Evolutionary conservation across 371 early-diverging fungal species (phyloP).

Genomic region (Sporodiniella umbellata): DNA sequence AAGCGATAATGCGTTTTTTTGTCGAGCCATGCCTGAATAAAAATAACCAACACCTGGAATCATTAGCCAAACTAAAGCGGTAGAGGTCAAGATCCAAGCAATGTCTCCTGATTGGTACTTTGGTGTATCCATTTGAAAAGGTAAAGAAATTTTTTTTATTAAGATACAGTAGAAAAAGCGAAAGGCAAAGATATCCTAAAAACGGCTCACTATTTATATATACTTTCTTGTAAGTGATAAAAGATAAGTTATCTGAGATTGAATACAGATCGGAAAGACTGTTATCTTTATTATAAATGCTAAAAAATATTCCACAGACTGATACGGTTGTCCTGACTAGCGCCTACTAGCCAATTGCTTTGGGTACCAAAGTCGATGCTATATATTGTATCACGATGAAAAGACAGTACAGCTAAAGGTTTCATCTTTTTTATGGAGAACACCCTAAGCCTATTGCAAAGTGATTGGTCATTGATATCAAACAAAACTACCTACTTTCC

Average conservation of each 20-base stretch:
- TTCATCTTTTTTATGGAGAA: slow-evolving; percentile 45
- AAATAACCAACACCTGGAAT: slow-evolving; percentile 86
- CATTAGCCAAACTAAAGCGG: slow-evolving; percentile 85
- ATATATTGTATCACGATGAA: slow-evolving; percentile 46
- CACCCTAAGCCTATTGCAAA: slow-evolving; percentile 36
- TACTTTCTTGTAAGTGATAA: neutral
- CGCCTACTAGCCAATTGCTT: slow-evolving; percentile 32
- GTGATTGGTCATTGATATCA: neutral
- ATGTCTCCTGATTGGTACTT: slow-evolving; percentile 60
- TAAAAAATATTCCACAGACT: slow-evolving; percentile 51
- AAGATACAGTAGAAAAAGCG: neutral
- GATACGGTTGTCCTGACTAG: slow-evolving; percentile 45
- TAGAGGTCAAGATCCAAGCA: slow-evolving; percentile 64
- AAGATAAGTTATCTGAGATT: slow-evolving; percentile 3
- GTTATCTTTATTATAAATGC: neutral
- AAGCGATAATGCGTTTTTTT: slow-evolving; percentile 77
- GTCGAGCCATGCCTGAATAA: slow-evolving; percentile 87
- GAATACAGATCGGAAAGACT: neutral
- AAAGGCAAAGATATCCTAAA: neutral
- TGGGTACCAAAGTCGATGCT: slow-evolving; percentile 28
- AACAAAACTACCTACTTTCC: slow-evolving; percentile 26
- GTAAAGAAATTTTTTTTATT: too few relatives aligned
- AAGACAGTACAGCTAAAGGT: slow-evolving; percentile 46
- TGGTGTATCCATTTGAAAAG: slow-evolving; percentile 15
- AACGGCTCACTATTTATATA: neutral